Conservation (phyloP, 2,329 filamentous ascomycete genomes). For the Aspergillus tanneri region DNA sequence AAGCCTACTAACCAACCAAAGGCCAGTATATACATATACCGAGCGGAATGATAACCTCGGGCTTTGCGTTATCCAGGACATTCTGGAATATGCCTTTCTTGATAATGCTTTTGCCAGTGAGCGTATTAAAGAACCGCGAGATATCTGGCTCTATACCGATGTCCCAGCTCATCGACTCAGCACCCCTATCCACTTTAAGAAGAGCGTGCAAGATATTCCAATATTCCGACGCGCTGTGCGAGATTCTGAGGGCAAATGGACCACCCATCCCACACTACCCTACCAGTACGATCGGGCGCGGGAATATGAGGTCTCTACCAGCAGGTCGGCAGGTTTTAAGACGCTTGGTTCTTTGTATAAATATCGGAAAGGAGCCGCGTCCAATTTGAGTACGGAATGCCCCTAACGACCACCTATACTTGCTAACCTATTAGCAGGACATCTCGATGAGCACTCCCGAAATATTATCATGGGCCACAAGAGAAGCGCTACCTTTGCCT, state of each 20-base stretch:
- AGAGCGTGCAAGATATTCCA: constrained; percentile 16
- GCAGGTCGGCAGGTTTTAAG: constrained; percentile 16
- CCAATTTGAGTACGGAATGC: constrained; percentile 12
- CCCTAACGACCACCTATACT: neutral
- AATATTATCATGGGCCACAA: constrained; percentile 17
- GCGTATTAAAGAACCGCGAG: constrained; percentile 19
- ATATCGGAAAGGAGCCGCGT: constrained; percentile 22
- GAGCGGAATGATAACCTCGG: constrained; percentile 21
- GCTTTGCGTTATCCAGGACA: constrained; percentile 23
- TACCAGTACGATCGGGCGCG: constrained; percentile 12
- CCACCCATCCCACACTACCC: constrained; percentile 14
- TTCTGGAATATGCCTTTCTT: constrained; percentile 25
- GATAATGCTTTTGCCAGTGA: constrained; percentile 23
- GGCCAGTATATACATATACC: constrained; percentile 18
- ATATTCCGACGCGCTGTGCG: constrained; percentile 16
- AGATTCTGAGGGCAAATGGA: constrained; percentile 6
- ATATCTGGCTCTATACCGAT: constrained; percentile 22
- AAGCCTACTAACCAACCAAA: constrained; percentile 13
- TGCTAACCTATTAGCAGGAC: constrained; percentile 7
- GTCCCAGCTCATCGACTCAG: constrained; percentile 23
- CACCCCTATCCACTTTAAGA: constrained; percentile 24
- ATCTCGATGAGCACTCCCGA: constrained; percentile 14
- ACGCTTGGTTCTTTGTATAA: constrained; percentile 20
- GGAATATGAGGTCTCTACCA: constrained; percentile 12
- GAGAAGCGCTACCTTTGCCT: constrained; percentile 6